A percentile compares a stretch with the other conserved stretches of the same genome.
Evolutionary conservation across 768 basidiomycete genomes (phyloP).

Genomic region (Termitomyces bulborhizus): DNA sequence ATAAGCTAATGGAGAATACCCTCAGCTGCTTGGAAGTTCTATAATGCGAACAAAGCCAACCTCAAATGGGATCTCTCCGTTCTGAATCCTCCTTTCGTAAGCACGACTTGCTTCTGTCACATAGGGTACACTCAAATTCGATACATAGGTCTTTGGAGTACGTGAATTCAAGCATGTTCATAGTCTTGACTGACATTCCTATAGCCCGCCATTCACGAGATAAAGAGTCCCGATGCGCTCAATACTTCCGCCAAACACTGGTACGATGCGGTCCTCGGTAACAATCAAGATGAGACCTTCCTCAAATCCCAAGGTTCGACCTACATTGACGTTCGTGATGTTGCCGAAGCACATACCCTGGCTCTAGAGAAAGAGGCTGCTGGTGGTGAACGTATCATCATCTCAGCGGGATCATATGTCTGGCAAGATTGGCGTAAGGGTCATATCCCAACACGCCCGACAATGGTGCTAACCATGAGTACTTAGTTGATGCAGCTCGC

Average conservation of each 20-base stretch:
- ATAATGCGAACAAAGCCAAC: constrained; percentile 29
- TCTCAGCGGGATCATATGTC: constrained; percentile 21
- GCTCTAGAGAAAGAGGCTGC: constrained; percentile 44
- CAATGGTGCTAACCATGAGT: neutral
- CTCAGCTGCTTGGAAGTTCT: constrained; percentile 38
- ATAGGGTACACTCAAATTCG: neutral
- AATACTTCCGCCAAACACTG: constrained; percentile 29
- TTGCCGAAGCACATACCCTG: constrained; percentile 43
- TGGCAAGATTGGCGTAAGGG: constrained; percentile 25
- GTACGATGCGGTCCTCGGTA: constrained; percentile 25
- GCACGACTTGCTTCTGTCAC: neutral
- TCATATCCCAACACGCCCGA: neutral
- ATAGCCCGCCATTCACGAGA: constrained; percentile 33
- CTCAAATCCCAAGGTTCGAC: constrained; percentile 15
- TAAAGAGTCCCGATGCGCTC: constrained; percentile 22
- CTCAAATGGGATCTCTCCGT: constrained; percentile 47
- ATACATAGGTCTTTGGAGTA: constrained; percentile 25
- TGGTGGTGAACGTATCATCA: constrained; percentile 46
- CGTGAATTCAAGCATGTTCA: neutral
- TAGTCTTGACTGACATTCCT: neutral
- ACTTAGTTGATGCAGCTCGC: constrained; percentile 32
- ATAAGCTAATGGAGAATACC: neutral
- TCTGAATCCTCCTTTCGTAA: constrained; percentile 46
- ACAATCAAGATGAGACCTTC: constrained; percentile 13
- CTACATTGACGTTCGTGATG: constrained; percentile 42